Base-by-base conservation (phyloP, 2,329 filamentous ascomycete genomes). In the Aspergillus clavatus region DNA sequence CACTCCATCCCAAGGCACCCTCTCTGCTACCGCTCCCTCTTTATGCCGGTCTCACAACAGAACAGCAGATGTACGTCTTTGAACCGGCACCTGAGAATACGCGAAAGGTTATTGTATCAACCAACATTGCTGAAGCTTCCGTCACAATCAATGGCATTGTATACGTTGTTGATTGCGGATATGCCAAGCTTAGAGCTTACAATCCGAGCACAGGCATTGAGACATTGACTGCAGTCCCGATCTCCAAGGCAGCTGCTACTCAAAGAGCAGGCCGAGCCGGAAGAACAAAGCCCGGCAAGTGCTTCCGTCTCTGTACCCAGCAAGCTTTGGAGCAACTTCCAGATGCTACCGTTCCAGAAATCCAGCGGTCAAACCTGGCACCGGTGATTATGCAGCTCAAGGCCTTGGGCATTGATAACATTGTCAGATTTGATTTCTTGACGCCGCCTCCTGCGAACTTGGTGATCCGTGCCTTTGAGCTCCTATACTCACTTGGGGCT, bases 81-180 rank as follows among this genome's bases (percentile, higher is more conserved):
- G 89, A 95, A 57, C 82, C 86, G 43, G 74, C 89, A 2, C 82
- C 87, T 0, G 83, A 87, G 49, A 84, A 90, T 47, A 90, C 84
- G 1, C 80, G 93, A 33, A 97, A 97, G 63, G 86, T 96, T 29
- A 87, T 98, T 27, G 84, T 96, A 54, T 86, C 88, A 3, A 97
- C 93, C 47, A 97, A 97, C 63, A 96, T 97, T 53, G 89, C 93
- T 10, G 93, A 98, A 72, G 91, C 93, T 4, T 95, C 89, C 1
- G 86, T 98, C 35, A 97, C 93, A 12, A 94, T 97, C 45, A 84
- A 93, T 42, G 89, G 89, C 2, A 90, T 97, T 48, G 83, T 89
- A 43, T 95, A 88, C 60, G 91, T 98, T 5, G 73, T 97, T 40
- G 93, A 98, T 66, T 84, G 81, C 42, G 93, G 93, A 1, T 96